Conservation (phyloP, 257 asterid species). For the Linaria vulgaris region DNA sequence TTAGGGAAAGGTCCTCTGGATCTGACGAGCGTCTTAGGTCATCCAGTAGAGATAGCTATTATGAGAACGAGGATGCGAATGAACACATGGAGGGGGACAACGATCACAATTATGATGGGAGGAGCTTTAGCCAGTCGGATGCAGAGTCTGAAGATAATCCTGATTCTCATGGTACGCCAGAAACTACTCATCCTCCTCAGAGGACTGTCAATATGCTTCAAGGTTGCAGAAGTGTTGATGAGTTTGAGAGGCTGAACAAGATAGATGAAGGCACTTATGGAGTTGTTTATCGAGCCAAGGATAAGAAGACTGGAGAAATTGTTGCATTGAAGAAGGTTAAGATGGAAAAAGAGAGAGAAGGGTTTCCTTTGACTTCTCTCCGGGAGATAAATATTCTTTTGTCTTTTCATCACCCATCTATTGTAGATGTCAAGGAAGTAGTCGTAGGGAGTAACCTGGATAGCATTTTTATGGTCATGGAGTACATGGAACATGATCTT, state of each 20-base stretch:
- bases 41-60: constrained; percentile 61
- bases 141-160: constrained; percentile 53
- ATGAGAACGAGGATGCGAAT: constrained; percentile 38
- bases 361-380: constrained; percentile 82
- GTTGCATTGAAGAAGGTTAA: constrained; percentile 92
- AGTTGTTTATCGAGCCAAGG: constrained; percentile 81
- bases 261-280: constrained; percentile 94
- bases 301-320: constrained; percentile 76
- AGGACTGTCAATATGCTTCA: constrained; percentile 85
- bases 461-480: constrained; percentile 88
- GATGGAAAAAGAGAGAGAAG: constrained; percentile 88
- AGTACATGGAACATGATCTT: constrained; percentile 94
- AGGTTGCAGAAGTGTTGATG: constrained; percentile 86
- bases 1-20: constrained; percentile 50
- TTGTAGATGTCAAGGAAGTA: constrained; percentile 89
- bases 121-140: constrained; percentile 50
- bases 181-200: constrained; percentile 43
- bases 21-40: constrained; percentile 64
- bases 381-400: constrained; percentile 85
- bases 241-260: constrained; percentile 82
- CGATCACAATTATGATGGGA: constrained; percentile 34
- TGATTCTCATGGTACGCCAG: constrained; percentile 48
- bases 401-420: constrained; percentile 70
- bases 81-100: constrained; percentile 49
- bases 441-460: constrained; percentile 77